Conservation (phyloP, 2,329 filamentous ascomycete genomes). For the Sporothrix phasma region DNA sequence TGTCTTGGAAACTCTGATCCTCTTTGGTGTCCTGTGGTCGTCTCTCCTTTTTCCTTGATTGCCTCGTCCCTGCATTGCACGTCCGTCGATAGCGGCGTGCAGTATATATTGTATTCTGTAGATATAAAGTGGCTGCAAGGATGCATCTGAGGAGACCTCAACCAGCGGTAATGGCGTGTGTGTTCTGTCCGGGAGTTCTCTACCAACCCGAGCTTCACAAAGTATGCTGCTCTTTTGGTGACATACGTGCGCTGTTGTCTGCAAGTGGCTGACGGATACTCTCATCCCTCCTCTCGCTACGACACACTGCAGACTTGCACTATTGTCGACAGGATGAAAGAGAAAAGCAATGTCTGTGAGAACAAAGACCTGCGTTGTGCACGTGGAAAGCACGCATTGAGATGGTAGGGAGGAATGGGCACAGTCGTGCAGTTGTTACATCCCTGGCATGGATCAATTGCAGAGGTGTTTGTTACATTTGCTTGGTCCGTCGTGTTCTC, state of each 20-base stretch:
- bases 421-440: background rate
- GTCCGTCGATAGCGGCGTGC: too few relatives aligned
- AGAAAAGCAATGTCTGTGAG: background rate
- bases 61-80: background rate
- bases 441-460: slow-evolving; percentile 8
- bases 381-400: slow-evolving; percentile 6
- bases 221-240: too few relatives aligned
- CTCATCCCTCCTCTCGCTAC: background rate
- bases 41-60: background rate
- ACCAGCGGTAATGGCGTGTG: too few relatives aligned
- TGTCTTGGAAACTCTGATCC: too few relatives aligned
- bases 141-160: too few relatives aligned
- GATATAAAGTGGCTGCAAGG: too few relatives aligned
- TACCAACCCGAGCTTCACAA: too few relatives aligned
- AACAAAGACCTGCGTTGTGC: background rate
- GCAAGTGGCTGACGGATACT: too few relatives aligned
- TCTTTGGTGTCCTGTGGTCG: too few relatives aligned
- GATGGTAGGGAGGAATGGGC: background rate
- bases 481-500: background rate
- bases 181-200: too few relatives aligned
- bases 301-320: background rate
- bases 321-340: background rate
- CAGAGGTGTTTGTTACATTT: background rate
- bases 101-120: too few relatives aligned
- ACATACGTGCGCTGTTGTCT: too few relatives aligned